A percentile compares a stretch with the other conserved stretches of the same genome.
These are phyloP conservation scores for Populus hybrid DNA, from an alignment of 441 rosid genomes.

Conservation along the genomic window DNA sequence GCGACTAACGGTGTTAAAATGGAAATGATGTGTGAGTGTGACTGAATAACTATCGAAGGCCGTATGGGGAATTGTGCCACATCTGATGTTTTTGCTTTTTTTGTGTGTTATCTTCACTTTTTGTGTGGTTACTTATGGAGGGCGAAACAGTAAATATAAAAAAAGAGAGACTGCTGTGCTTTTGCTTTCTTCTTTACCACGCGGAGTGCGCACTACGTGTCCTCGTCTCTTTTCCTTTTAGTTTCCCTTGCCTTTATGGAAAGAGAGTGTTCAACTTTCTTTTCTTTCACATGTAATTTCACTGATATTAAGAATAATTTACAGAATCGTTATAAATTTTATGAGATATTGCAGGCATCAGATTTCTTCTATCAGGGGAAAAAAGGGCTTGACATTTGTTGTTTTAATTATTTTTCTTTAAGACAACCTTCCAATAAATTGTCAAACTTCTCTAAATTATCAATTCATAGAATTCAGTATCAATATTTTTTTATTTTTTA, in stretches of 20 bases:
- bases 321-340: too few relatives aligned
- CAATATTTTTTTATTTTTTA: too few relatives aligned
- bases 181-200: constrained; percentile 4
- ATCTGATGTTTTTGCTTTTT: constrained; percentile 17
- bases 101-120: neutral
- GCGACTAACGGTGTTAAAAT: constrained; percentile 25
- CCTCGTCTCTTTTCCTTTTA: neutral
- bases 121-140: neutral
- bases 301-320: too few relatives aligned
- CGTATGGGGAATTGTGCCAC: constrained; percentile 68
- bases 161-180: neutral
- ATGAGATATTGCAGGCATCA: too few relatives aligned
- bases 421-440: too few relatives aligned
- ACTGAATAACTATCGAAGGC: constrained; percentile 13
- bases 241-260: neutral
- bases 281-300: too few relatives aligned
- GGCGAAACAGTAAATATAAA: constrained; percentile 4
- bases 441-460: too few relatives aligned
- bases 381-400: too few relatives aligned
- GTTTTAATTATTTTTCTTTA: too few relatives aligned
- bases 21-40: neutral
- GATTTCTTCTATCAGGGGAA: too few relatives aligned
- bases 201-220: constrained; percentile 1
- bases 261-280: neutral
- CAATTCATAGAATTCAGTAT: too few relatives aligned